Evolutionary conservation across 768 basidiomycete species (phyloP), one percentile per base, ranked within the genome.

Genomic region (Boletus rex-veris): DNA sequence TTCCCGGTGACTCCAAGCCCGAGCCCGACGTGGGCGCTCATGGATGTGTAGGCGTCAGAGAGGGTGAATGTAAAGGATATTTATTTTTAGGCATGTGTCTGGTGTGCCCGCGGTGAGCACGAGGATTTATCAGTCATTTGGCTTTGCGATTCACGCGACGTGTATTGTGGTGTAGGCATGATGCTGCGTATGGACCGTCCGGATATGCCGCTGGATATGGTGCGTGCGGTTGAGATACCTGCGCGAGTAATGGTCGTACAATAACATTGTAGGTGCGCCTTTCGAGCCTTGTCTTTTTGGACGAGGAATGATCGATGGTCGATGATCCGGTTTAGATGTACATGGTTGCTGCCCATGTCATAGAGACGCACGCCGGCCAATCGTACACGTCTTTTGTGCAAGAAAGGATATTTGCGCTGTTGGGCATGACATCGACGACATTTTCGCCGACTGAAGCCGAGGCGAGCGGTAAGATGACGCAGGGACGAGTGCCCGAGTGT

Each of bases 211-310:
- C 41, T 47, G 14, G 68, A 61, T 19, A 16, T 62, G 26, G 48
- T 71, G 4, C 30, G 19, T 19, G 19, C 62, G 68, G 18, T 38
- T 75, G 46, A 65, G 54, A 10, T 44, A 73, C 45, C 62, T 75
- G 6, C 69, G 75, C 14, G 63, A 76, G 45, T 60, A 59, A 24
- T 76, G 64, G 58, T 64, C 64, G 3, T 78, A 78, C 57, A 75
- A 68, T 24, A 76, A 77, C 42, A 64, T 70, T 28, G 77, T 71
- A 24, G 16, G 45, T 15, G 15, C 12, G 21, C 21, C 4, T 24
- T 16, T 9, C 3, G 14, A 1, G 1, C 33, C 14, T 10, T 5
- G 33, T 35, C 4, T 35, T 14, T 12, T 35, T 24, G 21, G 4
- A 24, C 21, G 21, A 24, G 5, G 33, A 14, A 35, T 11, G 33